A percentile compares a stretch with the other conserved stretches of the same genome.
These are phyloP conservation scores for Trichoderma polysporum DNA, from an alignment of 2,329 filamentous ascomycete genomes.

Conservation along the genomic window DNA sequence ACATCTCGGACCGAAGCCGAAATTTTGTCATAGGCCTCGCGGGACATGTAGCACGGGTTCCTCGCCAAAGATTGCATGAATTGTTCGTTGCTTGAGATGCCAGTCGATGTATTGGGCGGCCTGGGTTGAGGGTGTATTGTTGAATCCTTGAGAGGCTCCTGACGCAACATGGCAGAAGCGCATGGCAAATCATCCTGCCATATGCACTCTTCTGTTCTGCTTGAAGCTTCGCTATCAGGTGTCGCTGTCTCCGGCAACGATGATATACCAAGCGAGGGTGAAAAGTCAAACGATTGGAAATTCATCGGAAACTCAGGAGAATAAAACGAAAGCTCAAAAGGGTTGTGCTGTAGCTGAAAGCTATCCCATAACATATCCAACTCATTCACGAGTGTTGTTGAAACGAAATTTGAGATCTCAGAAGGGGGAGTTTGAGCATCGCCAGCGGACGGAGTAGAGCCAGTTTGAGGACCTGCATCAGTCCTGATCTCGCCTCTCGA, in stretches of 20 bases:
- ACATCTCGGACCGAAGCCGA: neutral
- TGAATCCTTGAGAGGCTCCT: neutral
- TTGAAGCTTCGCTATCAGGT: neutral
- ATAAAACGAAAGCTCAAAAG: neutral
- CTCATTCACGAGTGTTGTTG: neutral
- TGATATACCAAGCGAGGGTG: neutral
- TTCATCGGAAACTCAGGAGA: slow-evolving; percentile 3
- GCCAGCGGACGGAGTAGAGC: neutral
- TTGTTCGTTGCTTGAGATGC: neutral
- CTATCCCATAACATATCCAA: slow-evolving; percentile 13
- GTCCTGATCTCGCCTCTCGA: neutral
- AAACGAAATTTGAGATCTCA: neutral
- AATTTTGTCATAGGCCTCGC: slow-evolving; percentile 1
- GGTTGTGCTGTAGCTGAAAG: slow-evolving; percentile 2
- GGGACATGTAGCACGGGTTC: slow-evolving; percentile 9
- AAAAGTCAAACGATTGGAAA: neutral
- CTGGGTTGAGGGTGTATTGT: neutral
- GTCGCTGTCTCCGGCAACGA: neutral
- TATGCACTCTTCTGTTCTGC: slow-evolving; percentile 3
- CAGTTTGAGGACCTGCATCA: neutral
- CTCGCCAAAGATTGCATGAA: neutral
- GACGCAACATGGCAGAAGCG: neutral
- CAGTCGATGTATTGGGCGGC: neutral
- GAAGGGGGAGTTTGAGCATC: neutral
- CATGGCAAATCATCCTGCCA: slow-evolving; percentile 14